Evolutionary conservation across 257 asterid genomes (phyloP).

Genomic region (Petrea volubilis): DNA sequence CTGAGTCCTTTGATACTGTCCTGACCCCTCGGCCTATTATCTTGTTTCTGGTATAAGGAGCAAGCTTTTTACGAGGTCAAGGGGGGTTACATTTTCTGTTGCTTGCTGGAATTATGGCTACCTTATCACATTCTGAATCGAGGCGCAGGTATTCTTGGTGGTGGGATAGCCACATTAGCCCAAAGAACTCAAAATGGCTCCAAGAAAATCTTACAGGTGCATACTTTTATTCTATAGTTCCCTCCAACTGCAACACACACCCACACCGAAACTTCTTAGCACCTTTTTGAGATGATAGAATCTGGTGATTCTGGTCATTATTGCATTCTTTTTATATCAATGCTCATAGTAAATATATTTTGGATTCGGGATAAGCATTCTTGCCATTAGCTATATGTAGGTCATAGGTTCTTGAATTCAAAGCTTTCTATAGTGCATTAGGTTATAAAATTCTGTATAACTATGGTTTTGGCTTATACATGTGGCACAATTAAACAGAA

Average conservation of each 20-base stretch:
- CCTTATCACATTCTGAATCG: constrained; percentile 56
- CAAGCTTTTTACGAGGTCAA: not conserved
- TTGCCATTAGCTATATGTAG: not conserved
- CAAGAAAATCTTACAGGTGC: constrained; percentile 88
- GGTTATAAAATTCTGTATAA: no score
- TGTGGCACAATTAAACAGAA: not conserved
- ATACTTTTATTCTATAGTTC: not conserved
- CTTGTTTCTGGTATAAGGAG: constrained; percentile 5
- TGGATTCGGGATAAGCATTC: not conserved
- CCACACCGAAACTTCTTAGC: not conserved
- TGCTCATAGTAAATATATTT: not conserved
- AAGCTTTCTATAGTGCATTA: not conserved
- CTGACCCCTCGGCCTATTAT: not conserved
- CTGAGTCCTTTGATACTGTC: constrained; percentile 6
- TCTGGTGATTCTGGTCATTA: not conserved
- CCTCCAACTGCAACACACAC: no score
- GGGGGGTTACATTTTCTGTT: constrained; percentile 25
- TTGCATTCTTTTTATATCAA: not conserved
- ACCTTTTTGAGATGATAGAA: not conserved
- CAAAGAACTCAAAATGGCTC: constrained; percentile 97
- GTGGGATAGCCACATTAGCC: constrained; percentile 98
- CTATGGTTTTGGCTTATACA: no score
- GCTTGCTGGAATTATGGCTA: constrained; percentile 61
- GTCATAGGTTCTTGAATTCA: not conserved
- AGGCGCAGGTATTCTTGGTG: constrained; percentile 88